Conservation (phyloP, 805 yeast species). For the Candida anglica region DNA sequence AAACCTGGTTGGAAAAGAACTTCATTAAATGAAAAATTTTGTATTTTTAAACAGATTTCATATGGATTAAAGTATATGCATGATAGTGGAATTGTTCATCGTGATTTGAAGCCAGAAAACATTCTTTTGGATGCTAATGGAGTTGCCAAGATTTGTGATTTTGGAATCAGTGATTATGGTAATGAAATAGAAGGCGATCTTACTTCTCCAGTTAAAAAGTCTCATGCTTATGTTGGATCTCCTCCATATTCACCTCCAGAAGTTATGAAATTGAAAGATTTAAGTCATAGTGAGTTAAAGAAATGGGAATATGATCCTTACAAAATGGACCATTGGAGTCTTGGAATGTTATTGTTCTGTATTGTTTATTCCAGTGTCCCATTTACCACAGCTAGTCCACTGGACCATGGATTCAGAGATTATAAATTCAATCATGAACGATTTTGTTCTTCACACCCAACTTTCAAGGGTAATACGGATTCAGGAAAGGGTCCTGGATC, state of each 20-base stretch:
- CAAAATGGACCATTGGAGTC: conserved; percentile 67
- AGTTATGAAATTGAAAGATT: conserved; percentile 49
- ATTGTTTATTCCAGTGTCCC: conserved; percentile 58
- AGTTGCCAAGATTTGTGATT: conserved; percentile 65
- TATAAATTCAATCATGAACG: conserved; percentile 47
- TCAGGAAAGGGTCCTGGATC: conserved; percentile 59
- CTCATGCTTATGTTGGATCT: conserved; percentile 62
- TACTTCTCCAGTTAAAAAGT: conserved; percentile 31
- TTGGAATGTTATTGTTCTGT: conserved; percentile 66
- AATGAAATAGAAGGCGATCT: conserved; percentile 51
- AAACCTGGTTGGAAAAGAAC: conserved; percentile 58
- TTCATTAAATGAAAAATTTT: conserved; percentile 50
- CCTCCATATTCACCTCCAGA: conserved; percentile 84
- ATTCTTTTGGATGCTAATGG: conserved; percentile 58
- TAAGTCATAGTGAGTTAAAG: conserved; percentile 26
- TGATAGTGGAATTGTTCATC: conserved; percentile 62
- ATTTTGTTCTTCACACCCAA: conserved; percentile 37
- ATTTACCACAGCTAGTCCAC: conserved; percentile 48
- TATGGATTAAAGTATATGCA: conserved; percentile 62
- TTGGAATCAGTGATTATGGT: conserved; percentile 70
- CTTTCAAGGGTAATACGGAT: conserved; percentile 44
- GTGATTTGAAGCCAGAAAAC: conserved; percentile 76
- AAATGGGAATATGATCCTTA: conserved; percentile 56
- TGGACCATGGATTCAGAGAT: conserved; percentile 51
- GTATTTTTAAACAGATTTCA: conserved; percentile 66